Evolutionary conservation across 179 eudicot genomes (phyloP), one percentile per base, ranked within the genome.

Genomic region (Camellia oleifera): DNA sequence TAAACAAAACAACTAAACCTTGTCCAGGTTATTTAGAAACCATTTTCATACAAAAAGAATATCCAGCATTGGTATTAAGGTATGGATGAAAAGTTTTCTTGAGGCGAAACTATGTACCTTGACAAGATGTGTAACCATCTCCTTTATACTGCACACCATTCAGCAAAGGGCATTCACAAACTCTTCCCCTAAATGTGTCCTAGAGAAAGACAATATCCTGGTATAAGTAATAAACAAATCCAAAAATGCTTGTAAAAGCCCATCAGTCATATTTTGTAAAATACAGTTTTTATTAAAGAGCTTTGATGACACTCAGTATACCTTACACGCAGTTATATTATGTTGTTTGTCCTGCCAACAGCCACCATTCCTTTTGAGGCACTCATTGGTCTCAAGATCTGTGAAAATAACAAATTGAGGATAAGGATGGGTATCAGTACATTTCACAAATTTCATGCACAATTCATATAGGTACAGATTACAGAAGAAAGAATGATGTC

Each of bases 161-260:
- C 58, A 80, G 91, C 76, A 81, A 68, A 69, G 97, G 97, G 73
- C 97, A 92, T 72, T 91, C 85, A 68, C 97, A 92, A 76, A 91
- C 87, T 84, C 89, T 90, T 78, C 97, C 97, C 81, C 95, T 87
- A 61, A 82, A 92, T 7, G 97, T 92, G 80, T 92, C 97, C 97
- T 92, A 65, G 7, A 76, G 18, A 61, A 74, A 56, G 18, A 80
- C 20, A 46, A 57, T 4, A 74, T 50, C 44, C 1, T 11, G 4
- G 14, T 14, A 26, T 57, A 77, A 60, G 52, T 69, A 61, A 56
- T 13, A 62, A 18, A 63, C 52, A 26, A 67, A 9, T 12, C 53
- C 67, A 77, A 8, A 18, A 9, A 7, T 11, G 11, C 80, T 67
- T 52, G 3, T 18, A 15, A 52, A 76, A 65, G 40, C 40, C 40